Evolutionary conservation across 805 yeast genomes (phyloP).

Genomic region (Nakazawaea ambrosiae): DNA sequence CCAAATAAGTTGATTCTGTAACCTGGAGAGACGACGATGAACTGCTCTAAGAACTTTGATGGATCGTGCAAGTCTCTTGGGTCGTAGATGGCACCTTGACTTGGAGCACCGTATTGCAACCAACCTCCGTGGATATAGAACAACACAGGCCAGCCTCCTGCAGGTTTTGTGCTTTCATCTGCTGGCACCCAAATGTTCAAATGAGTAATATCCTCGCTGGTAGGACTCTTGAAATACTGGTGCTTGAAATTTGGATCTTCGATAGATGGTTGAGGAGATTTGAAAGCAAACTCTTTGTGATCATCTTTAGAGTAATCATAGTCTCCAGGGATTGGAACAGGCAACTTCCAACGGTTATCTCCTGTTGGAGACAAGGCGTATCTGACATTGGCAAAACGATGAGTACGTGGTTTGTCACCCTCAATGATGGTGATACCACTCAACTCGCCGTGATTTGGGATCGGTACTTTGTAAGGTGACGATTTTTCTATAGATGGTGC

Average conservation of each 20-base stretch:
- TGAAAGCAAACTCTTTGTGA: conserved; percentile 25
- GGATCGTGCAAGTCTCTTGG: conserved; percentile 20
- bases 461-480: not conserved
- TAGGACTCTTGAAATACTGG: conserved; percentile 8
- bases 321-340: conserved; percentile 21
- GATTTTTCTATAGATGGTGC: conserved; percentile 8
- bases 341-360: conserved; percentile 8
- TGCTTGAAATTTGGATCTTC: conserved; percentile 18
- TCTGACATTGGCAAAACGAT: conserved; percentile 9
- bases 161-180: conserved; percentile 23
- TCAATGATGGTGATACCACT: conserved; percentile 7
- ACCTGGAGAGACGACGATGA: conserved; percentile 29
- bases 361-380: conserved; percentile 7
- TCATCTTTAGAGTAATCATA: conserved; percentile 33
- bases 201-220: conserved; percentile 27
- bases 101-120: conserved; percentile 29
- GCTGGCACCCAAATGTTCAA: conserved; percentile 22
- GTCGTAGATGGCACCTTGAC: conserved; percentile 15
- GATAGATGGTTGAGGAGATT: conserved; percentile 31
- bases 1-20: conserved; percentile 36
- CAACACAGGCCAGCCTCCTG: conserved; percentile 35
- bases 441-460: conserved; percentile 7
- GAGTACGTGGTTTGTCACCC: conserved; percentile 3
- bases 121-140: conserved; percentile 39
- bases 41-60: conserved; percentile 23